A percentile compares a stretch with the other conserved stretches of the same genome.
Conservation (phyloP, 2,329 filamentous ascomycete species). For the Aspergillus sp. region DNA sequence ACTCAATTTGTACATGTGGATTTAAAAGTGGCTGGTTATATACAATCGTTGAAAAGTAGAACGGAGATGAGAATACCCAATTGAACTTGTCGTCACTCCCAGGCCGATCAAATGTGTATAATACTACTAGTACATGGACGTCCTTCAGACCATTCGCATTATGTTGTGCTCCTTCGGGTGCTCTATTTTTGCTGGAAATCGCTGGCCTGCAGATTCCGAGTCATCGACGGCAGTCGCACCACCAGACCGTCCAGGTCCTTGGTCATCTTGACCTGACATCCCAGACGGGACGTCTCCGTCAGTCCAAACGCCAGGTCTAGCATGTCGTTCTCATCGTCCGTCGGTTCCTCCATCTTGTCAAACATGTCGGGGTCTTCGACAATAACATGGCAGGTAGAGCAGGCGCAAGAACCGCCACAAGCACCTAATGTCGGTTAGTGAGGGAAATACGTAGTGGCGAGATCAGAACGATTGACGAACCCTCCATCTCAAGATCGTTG, state of each 20-base stretch:
- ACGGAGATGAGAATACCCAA: constrained; percentile 29
- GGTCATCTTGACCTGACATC: constrained; percentile 89
- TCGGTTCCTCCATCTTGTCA: constrained; percentile 74
- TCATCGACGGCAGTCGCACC: constrained; percentile 88
- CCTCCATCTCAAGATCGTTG: constrained; percentile 97
- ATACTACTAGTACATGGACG: neutral
- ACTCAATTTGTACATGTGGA: constrained; percentile 19
- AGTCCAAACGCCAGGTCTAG: constrained; percentile 85
- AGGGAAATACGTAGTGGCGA: neutral
- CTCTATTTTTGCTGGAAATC: constrained; percentile 65
- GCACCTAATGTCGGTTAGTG: constrained; percentile 56
- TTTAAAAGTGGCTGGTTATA: constrained; percentile 25
- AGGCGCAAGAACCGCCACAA: constrained; percentile 90
- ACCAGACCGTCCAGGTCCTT: constrained; percentile 84
- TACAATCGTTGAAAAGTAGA: constrained; percentile 20
- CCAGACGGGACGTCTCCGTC: constrained; percentile 79
- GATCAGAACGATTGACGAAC: constrained; percentile 36
- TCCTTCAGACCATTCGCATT: neutral
- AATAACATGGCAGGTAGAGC: constrained; percentile 90
- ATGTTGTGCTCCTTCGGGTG: neutral
- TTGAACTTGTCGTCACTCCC: constrained; percentile 17
- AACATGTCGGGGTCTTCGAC: constrained; percentile 71
- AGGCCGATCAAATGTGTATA: constrained; percentile 5
- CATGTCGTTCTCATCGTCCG: constrained; percentile 86
- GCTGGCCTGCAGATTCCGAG: constrained; percentile 89